phyloP scores from a whole-genome alignment of 306 rosid genomes.

The Lagenaria siceraria region DNA sequence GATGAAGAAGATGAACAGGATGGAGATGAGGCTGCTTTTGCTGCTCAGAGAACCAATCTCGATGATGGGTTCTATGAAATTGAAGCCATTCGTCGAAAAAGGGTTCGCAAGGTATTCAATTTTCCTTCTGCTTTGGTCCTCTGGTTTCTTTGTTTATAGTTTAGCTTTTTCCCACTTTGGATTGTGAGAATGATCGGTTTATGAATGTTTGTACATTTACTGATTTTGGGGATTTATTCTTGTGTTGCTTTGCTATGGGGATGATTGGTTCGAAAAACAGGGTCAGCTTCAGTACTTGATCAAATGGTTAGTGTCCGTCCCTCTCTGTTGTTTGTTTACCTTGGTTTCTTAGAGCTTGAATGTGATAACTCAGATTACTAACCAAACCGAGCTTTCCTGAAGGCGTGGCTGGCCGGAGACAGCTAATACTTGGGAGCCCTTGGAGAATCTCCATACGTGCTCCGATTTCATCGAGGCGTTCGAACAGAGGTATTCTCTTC shows the following conservation, averaged over 20 bases:
- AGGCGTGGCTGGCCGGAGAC: constrained; percentile 97
- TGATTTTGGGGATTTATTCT: constrained; percentile 10
- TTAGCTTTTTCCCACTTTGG: background rate
- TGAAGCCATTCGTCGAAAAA: constrained; percentile 71
- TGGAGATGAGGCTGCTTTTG: constrained; percentile 7
- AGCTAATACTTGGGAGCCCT: constrained; percentile 94
- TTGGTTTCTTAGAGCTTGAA: background rate
- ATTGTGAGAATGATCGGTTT: background rate
- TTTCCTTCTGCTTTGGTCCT: background rate
- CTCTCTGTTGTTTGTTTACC: background rate
- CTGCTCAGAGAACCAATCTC: constrained; percentile 30
- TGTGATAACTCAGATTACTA: background rate
- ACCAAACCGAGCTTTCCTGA: constrained; percentile 5
- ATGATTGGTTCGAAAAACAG: constrained; percentile 23
- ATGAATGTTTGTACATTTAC: background rate
- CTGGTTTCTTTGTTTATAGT: background rate
- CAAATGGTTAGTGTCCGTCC: constrained; percentile 54
- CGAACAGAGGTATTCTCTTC: constrained; percentile 51
- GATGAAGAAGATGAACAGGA: constrained; percentile 22
- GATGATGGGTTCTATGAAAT: constrained; percentile 69
- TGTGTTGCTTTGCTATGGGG: background rate
- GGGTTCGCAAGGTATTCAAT: constrained; percentile 55
- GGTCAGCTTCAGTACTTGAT: constrained; percentile 79
- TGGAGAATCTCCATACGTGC: constrained; percentile 74
- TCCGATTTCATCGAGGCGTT: constrained; percentile 71